phyloP scores from a whole-genome alignment of 345 rosid genomes.

The Arabis hirsuta region DNA sequence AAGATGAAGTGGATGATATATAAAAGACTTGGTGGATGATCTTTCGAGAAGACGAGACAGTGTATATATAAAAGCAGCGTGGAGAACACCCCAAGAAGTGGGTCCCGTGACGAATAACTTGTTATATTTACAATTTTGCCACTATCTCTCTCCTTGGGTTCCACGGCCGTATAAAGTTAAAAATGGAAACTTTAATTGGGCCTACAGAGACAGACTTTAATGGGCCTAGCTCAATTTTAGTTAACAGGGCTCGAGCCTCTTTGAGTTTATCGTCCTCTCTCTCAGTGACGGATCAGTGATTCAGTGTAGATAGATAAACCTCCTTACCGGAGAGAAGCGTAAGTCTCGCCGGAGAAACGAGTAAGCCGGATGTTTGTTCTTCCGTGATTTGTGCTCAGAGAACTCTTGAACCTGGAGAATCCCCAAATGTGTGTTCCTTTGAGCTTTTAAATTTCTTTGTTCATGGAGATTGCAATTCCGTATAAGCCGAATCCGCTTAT shows the following conservation, averaged over 20 bases:
- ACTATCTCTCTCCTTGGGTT: constrained; percentile 8
- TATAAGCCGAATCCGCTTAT: constrained; percentile 52
- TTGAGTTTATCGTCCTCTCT: constrained; percentile 24
- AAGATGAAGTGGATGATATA: constrained; percentile 9
- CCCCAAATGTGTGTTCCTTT: constrained; percentile 15
- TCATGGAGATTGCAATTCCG: constrained; percentile 52
- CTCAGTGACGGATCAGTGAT: constrained; percentile 2
- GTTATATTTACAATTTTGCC: constrained; percentile 6
- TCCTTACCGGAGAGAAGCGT: constrained; percentile 29
- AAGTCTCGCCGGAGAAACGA: constrained; percentile 30
- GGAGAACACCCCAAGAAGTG: constrained; percentile 30
- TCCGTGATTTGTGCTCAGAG: not conserved
- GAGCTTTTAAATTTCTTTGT: not conserved
- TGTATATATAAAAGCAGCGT: constrained; percentile 29
- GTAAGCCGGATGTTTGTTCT: not conserved
- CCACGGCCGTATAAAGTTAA: constrained; percentile 13
- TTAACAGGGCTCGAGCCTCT: constrained; percentile 5
- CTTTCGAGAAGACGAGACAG: constrained; percentile 32
- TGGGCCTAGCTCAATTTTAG: not conserved
- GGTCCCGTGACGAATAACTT: constrained; percentile 11
- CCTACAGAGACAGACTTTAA: not conserved
- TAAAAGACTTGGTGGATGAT: constrained; percentile 35
- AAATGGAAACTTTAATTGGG: constrained; percentile 3
- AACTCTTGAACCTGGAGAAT: not conserved
- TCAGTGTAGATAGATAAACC: constrained; percentile 37